Evolutionary conservation across 768 basidiomycete genomes (phyloP).

Genomic region (Megacollybia marginata): DNA sequence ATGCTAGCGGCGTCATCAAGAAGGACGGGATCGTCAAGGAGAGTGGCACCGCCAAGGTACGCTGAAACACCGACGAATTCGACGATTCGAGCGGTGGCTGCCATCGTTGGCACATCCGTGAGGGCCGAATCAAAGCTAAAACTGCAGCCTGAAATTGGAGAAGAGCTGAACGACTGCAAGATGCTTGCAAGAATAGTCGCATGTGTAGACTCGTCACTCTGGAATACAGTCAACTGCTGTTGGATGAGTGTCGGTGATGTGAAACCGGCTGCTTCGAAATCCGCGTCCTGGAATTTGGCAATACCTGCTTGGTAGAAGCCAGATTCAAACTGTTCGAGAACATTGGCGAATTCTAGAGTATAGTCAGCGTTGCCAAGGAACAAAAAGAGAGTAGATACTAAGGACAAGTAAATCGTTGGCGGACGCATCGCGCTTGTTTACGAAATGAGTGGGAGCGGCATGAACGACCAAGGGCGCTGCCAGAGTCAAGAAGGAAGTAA

Average conservation of each 20-base stretch:
- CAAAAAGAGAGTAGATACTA: conserved; percentile 33
- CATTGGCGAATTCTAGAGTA: conserved; percentile 60
- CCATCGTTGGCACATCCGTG: conserved; percentile 62
- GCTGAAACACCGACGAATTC: conserved; percentile 73
- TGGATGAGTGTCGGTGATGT: conserved; percentile 42
- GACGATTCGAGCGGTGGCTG: conserved; percentile 61
- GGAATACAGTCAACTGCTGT: conserved; percentile 56
- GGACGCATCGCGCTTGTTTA: conserved; percentile 29
- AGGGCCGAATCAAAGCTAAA: conserved; percentile 65
- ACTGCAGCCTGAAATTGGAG: conserved; percentile 48
- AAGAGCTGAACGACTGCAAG: conserved; percentile 45
- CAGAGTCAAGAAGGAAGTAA: conserved; percentile 33
- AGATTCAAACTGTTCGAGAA: conserved; percentile 68
- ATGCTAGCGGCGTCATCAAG: conserved; percentile 67
- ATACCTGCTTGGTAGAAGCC: conserved; percentile 64
- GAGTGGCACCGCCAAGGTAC: conserved; percentile 66
- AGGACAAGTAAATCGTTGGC: conserved; percentile 46
- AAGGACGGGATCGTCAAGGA: conserved; percentile 52
- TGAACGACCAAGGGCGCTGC: conserved; percentile 35
- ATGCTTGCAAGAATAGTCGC: conserved; percentile 43
- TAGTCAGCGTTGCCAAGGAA: conserved; percentile 1
- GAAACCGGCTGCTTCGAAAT: conserved; percentile 65
- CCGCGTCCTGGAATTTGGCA: conserved; percentile 51
- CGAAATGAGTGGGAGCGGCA: conserved; percentile 40
- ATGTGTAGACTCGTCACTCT: conserved; percentile 57